phyloP scores from a whole-genome alignment of 2,329 filamentous ascomycete species.

The Alternaria arbusti region DNA sequence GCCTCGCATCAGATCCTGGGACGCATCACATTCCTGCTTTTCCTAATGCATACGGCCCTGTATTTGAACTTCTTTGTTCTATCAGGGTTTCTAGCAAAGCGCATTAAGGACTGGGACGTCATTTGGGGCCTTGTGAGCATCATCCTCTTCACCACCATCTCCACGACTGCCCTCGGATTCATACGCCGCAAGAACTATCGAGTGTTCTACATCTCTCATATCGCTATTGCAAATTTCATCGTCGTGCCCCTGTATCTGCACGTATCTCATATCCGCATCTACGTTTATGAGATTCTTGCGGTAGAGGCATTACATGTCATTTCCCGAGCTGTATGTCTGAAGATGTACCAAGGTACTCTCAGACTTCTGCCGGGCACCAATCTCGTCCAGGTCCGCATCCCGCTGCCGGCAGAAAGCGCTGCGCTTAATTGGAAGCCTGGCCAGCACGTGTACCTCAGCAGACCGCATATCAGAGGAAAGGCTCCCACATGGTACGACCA shows the following conservation, averaged over 20 bases:
- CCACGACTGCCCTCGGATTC: slow-evolving; percentile 57
- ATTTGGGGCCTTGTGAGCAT: slow-evolving; percentile 62
- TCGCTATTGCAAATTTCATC: slow-evolving; percentile 58
- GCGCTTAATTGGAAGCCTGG: slow-evolving; percentile 50
- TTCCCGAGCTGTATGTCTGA: slow-evolving; percentile 45
- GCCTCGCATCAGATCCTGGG: slow-evolving; percentile 64
- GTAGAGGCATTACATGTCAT: slow-evolving; percentile 55
- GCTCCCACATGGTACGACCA: slow-evolving; percentile 31
- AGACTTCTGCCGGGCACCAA: slow-evolving; percentile 50
- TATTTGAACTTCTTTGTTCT: slow-evolving; percentile 66
- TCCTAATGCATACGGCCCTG: slow-evolving; percentile 60
- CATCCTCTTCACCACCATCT: slow-evolving; percentile 51
- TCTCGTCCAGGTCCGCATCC: slow-evolving; percentile 53
- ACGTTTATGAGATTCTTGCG: slow-evolving; percentile 58
- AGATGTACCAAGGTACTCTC: slow-evolving; percentile 47
- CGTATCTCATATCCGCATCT: slow-evolving; percentile 61
- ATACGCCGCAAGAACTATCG: slow-evolving; percentile 57
- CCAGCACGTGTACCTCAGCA: slow-evolving; percentile 55
- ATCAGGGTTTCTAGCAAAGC: slow-evolving; percentile 58
- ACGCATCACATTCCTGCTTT: slow-evolving; percentile 59
- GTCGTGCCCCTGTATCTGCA: slow-evolving; percentile 61
- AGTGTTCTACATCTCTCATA: slow-evolving; percentile 63
- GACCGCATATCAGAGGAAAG: slow-evolving; percentile 29
- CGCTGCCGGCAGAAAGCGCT: slow-evolving; percentile 34
- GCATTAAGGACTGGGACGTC: slow-evolving; percentile 64